Evolutionary conservation across 129 eudicot species (phyloP), one percentile per base, ranked within the genome.

Genomic region (Erigeron canadensis): DNA sequence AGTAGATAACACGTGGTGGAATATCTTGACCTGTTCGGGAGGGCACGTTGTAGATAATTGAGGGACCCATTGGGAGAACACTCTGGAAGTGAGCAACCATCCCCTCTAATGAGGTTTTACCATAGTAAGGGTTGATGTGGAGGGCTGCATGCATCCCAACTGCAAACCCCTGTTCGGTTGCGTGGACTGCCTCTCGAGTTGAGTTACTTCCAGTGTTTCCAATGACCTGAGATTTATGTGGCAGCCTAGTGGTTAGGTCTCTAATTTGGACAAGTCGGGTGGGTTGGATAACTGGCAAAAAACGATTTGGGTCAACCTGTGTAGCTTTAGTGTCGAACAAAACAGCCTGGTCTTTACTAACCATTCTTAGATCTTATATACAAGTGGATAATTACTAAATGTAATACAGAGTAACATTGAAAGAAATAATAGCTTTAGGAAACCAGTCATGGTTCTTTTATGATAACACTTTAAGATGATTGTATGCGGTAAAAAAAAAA

Each of bases 121-220:
- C 89, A 63, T 87, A 87, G 83, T 84, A 87, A 13, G 93, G 93
- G 69, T 87, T 87, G 57, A 84, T 84, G 77, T 87, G 93, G n/a
- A 87, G 87, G 23, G 93, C 89, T 34, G 89, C 89, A 69, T 87
- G 93, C 93, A 87, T 87, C 19, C 93, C 93, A 19, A 87, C 89
- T 0, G 85, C 86, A 19, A 87, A 87, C 0, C 93, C 93, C 57
- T 87, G 89, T 62, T 87, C 93, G 2, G 89, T 84, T 45, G 93
- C 93, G 6, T 87, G 89, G 23, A 87, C 80, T 21, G 89, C 93
- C 77, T 87, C 93, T 79, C 89, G 77, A 4, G 93, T 87, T 19
- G 93, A 87, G 80, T 84, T 87, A 58, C 93, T 87, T 65, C 89
- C 92, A 2, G 92, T 87, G 81, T 87, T 87, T 8, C 89, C 89